A percentile compares a stretch with the other conserved stretches of the same genome.
Conservation (phyloP, 1,139 yeast genomes). For the Sugiyamaella pinicola region DNA sequence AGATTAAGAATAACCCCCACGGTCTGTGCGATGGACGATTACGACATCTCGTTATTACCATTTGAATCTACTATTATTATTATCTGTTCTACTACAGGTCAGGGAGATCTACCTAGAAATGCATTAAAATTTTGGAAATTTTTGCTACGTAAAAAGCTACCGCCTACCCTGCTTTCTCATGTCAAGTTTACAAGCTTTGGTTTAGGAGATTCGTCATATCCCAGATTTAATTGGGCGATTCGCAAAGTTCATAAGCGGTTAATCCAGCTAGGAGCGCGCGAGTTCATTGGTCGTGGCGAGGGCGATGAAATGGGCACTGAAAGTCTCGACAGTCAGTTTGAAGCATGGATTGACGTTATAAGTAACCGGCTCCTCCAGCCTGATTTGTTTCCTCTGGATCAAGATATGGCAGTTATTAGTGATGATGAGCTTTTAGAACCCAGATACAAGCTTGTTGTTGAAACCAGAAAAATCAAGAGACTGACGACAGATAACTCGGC, state of each 20-base stretch:
- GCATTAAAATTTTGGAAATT: conserved; percentile 73
- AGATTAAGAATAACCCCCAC: conserved; percentile 56
- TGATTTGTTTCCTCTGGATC: conserved; percentile 15
- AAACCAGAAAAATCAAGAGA: conserved; percentile 35
- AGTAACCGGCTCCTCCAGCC: conserved; percentile 9
- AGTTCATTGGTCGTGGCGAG: conserved; percentile 73
- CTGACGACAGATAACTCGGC: conserved; percentile 33
- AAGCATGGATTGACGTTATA: conserved; percentile 69
- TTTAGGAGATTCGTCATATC: conserved; percentile 92
- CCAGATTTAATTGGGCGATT: conserved; percentile 80
- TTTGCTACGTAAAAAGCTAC: conserved; percentile 67
- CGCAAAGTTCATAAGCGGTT: conserved; percentile 78
- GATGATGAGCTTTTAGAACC: conserved; percentile 48
- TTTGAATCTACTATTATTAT: conserved; percentile 49
- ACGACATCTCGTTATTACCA: conserved; percentile 35
- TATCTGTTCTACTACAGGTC: conserved; percentile 90
- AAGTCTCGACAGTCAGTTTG: conserved; percentile 76
- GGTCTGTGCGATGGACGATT: conserved; percentile 58
- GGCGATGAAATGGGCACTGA: conserved; percentile 84
- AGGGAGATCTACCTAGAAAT: conserved; percentile 89
- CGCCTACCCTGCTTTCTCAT: conserved; percentile 58
- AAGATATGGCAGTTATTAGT: not conserved
- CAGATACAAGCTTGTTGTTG: conserved; percentile 39
- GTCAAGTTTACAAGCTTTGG: conserved; percentile 76
- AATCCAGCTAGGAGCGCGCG: conserved; percentile 77